Evolutionary conservation across 768 basidiomycete genomes (phyloP), one percentile per base, ranked within the genome.

Genomic region (Fomitopsis pulvina): DNA sequence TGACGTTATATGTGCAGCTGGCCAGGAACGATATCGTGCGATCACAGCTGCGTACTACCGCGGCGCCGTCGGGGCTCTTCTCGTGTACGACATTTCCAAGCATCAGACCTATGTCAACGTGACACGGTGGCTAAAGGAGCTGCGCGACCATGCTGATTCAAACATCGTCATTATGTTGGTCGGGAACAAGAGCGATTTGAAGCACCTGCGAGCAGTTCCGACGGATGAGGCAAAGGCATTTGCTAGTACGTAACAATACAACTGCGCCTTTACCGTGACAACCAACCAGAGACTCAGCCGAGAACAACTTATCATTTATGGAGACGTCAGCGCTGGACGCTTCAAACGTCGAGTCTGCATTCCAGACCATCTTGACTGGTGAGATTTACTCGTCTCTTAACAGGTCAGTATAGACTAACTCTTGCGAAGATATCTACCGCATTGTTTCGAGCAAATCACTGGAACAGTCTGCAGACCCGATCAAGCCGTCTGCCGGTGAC

Each of bases 271-370:
- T 11, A n/a, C n/a, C 39, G 47, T 40, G 42, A 22, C 44, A 24
- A 30, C 27, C 21, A 32, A 24, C 24, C 21, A 16, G n/a, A 12
- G 47, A 7, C 27, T 18, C 60, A 92, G 92, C 87, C 59, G 92
- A 95, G 72, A 92, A 94, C 62, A 84, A 83, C 20, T 69, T 97
- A 59, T 90, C 87, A 48, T 95, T 95, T 77, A 95, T 99, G 57
- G 95, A 99, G 77, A 99, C 95, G 53, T 99, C 95, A 63, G 95
- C 95, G 72, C 84, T 98, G 80, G 96, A 99, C 82, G 92, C 95
- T 60, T 94, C 92, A 45, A 96, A 97, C 72, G 94, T 99, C 70
- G 95, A 98, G 71, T 72, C 80, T 50, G 96, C 95, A 45, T 99
- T 99, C 84, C 93, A 98, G 68, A 92, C 83, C 51, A 97, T 97